Percentiles rank a stretch among this genome's conserved stretches.
Evolutionary conservation across 495 filamentous ascomycete genomes (phyloP).

Genomic region (Hyaloscypha variabilis): DNA sequence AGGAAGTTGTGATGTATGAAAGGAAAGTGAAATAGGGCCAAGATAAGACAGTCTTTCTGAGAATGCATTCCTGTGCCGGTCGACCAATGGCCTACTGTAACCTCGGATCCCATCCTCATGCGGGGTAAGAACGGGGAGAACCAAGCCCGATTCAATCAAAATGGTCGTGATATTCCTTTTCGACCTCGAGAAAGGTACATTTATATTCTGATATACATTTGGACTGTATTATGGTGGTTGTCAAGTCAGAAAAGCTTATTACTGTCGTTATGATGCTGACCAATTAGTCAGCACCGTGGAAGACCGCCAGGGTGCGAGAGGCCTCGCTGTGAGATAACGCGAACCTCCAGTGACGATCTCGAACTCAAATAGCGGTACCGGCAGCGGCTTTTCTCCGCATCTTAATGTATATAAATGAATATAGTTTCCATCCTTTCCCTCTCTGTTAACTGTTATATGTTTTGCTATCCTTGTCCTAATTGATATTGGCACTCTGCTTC

Average conservation of each 20-base stretch:
- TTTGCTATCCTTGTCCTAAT: neutral
- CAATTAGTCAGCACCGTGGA: neutral
- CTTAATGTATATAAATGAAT: constrained; percentile 18
- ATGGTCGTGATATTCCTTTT: too few relatives aligned
- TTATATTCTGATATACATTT: too few relatives aligned
- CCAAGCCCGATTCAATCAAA: too few relatives aligned
- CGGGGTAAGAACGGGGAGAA: too few relatives aligned
- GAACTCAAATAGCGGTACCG: neutral
- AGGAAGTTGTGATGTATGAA: too few relatives aligned
- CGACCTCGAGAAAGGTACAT: too few relatives aligned
- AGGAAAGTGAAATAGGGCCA: neutral
- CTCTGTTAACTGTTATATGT: neutral
- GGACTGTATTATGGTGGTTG: too few relatives aligned
- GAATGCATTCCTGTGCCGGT: too few relatives aligned
- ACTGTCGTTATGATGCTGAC: neutral
- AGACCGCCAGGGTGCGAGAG: neutral
- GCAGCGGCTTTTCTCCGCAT: constrained; percentile 9
- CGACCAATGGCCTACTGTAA: too few relatives aligned
- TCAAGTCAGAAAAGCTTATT: neutral
- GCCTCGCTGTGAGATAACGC: neutral
- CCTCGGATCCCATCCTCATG: too few relatives aligned
- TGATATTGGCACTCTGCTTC: neutral
- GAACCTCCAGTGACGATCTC: neutral
- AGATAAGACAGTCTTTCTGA: too few relatives aligned
- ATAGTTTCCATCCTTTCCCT: constrained; percentile 2